Evolutionary conservation across 2,329 filamentous ascomycete genomes (phyloP).

Genomic region (Penicillium corylophilum): DNA sequence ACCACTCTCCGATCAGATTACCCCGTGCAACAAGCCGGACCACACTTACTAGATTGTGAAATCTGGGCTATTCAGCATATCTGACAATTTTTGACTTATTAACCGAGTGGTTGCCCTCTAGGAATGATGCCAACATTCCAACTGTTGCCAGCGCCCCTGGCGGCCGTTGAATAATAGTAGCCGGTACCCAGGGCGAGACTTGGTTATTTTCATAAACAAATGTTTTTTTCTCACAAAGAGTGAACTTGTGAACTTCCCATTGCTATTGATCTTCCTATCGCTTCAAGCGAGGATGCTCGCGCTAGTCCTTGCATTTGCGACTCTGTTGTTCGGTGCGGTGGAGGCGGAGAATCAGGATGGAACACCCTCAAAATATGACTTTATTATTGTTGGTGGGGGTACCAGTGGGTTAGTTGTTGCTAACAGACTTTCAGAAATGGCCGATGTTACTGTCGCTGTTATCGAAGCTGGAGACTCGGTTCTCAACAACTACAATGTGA

Average conservation of each 20-base stretch:
- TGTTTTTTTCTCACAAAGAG: not conserved
- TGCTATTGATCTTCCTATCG: not conserved
- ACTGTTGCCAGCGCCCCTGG: not conserved
- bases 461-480: slow-evolving; percentile 36
- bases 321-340: slow-evolving; percentile 9
- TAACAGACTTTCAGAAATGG: slow-evolving; percentile 35
- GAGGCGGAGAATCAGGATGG: slow-evolving; percentile 9
- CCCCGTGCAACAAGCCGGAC: not conserved
- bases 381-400: slow-evolving; percentile 38
- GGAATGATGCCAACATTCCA: not conserved
- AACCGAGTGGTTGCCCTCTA: not conserved
- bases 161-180: not conserved
- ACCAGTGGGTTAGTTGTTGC: slow-evolving; percentile 38
- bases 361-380: slow-evolving; percentile 27
- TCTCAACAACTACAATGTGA: slow-evolving; percentile 31
- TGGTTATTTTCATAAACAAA: not conserved
- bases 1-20: not conserved
- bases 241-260: not conserved
- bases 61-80: not conserved
- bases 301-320: slow-evolving; percentile 1
- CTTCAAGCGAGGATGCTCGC: slow-evolving; percentile 8
- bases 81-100: not conserved
- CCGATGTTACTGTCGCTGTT: slow-evolving; percentile 28
- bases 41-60: not conserved
- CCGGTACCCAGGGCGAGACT: not conserved